Percentiles rank a stretch among this genome's conserved stretches.
Conservation (phyloP, 495 filamentous ascomycete genomes). For the Daldinia vernicosa region DNA sequence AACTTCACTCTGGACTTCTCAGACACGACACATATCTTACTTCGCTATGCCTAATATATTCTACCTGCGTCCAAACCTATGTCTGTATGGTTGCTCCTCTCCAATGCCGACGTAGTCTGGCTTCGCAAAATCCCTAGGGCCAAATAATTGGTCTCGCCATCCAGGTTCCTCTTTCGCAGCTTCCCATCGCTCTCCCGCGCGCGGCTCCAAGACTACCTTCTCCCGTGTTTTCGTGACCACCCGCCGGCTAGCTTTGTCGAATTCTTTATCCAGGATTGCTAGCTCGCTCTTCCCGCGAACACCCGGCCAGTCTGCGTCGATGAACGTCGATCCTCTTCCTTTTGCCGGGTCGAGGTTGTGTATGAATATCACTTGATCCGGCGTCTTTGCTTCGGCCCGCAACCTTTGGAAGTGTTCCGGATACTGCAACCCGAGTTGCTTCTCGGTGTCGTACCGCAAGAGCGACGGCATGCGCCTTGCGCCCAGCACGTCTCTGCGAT, state of each 20-base stretch:
- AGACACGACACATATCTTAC: neutral
- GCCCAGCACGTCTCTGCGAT: slow-evolving; percentile 57
- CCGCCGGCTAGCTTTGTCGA: neutral
- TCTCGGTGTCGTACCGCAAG: slow-evolving; percentile 37
- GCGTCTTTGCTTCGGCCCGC: slow-evolving; percentile 30
- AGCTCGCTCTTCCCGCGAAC: slow-evolving; percentile 38
- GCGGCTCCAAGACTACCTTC: slow-evolving; percentile 34
- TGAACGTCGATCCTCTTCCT: neutral
- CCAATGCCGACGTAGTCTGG: neutral
- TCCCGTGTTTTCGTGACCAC: neutral
- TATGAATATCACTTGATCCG: slow-evolving; percentile 43
- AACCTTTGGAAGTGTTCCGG: slow-evolving; percentile 27
- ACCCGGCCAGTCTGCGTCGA: slow-evolving; percentile 24
- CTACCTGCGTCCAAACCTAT: neutral
- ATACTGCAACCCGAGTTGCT: neutral
- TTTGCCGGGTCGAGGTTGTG: slow-evolving; percentile 12
- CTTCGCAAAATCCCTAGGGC: neutral
- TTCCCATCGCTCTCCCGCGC: slow-evolving; percentile 1
- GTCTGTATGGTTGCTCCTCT: neutral
- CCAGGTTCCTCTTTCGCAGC: neutral
- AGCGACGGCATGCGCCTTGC: slow-evolving; percentile 52
- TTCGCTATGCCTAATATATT: neutral
- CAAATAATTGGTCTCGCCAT: slow-evolving; percentile 24
- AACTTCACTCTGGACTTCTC: neutral
- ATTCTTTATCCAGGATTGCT: neutral